Evolutionary conservation across 139 green algal genomes (phyloP), one percentile per base, ranked within the genome.

Genomic region (Coccomyxa sp.): DNA sequence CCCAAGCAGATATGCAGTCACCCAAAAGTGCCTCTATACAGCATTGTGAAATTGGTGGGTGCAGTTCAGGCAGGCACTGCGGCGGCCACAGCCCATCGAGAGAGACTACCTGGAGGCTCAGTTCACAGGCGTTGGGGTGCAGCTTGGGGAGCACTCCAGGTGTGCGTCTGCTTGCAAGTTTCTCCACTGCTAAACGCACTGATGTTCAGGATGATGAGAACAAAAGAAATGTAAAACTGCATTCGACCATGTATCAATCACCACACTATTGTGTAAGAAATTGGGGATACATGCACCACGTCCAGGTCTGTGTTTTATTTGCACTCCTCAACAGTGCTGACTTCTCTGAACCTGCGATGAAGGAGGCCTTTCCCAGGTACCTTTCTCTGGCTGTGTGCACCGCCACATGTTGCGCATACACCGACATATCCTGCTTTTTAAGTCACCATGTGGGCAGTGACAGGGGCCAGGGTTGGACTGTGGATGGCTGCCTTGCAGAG

Each of bases 31-130:
- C 38, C n/a, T n/a, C n/a, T n/a, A n/a, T n/a, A n/a, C n/a, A n/a
- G n/a, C n/a, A n/a, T n/a, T 71, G 63, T 71, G 9, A 71, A 21
- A 15, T 71, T 71, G 63, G 18, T 28, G 38, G 0, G n/a, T 75
- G 83, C 83, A 83, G 79, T 87, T 83, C n/a, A 71, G 77, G 45
- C 80, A 82, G 58, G 91, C 90, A 32, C 79, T 93, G 27, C 32
- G 87, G 45, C 82, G 85, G 51, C 90, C 91, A 7, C 79, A 87
- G 67, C 88, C 87, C 18, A 79, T 80, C 16, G 90, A 93, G 85
- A 83, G 87, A 10, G 81, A 87, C 68, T 94, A 94, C 87, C 81
- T 93, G 77, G 85, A 82, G 23, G 84, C 85, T 27, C 89, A 93
- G 85, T 89, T 85, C 74, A 85, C 77, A 13, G 85, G 85, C 67